phyloP scores from a whole-genome alignment of 1,139 yeast genomes.

The Candida tetrigidarum region DNA sequence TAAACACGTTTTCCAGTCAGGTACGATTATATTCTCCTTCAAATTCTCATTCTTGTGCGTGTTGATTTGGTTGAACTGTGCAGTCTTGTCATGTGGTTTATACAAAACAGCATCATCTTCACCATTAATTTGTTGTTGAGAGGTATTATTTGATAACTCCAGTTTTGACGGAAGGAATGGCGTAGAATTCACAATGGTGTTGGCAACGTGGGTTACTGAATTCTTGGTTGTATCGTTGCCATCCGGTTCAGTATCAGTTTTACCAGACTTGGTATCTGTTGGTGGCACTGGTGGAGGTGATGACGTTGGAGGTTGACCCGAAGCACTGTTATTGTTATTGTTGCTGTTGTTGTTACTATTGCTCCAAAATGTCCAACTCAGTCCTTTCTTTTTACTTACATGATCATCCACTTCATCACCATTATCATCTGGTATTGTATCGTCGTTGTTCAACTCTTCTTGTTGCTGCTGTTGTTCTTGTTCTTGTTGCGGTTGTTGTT shows the following conservation, averaged over 20 bases:
- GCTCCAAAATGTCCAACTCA: conserved; percentile 47
- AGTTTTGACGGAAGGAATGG: conserved; percentile 30
- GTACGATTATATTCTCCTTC: conserved; percentile 46
- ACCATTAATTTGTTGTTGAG: conserved; percentile 20
- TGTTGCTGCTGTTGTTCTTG: conserved; percentile 22
- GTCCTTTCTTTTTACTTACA: conserved; percentile 32
- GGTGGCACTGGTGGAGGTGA: conserved; percentile 2
- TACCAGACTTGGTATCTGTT: neutral
- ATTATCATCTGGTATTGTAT: conserved; percentile 28
- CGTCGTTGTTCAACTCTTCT: conserved; percentile 19
- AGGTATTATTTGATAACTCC: conserved; percentile 31
- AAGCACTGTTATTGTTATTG: neutral
- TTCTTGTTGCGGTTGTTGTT: conserved; percentile 38
- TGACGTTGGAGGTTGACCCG: neutral
- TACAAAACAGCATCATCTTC: conserved; percentile 50
- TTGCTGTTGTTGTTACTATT: conserved; percentile 13
- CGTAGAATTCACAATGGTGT: conserved; percentile 40
- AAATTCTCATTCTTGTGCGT: conserved; percentile 52
- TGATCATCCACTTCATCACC: conserved; percentile 43
- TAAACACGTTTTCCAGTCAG: conserved; percentile 46
- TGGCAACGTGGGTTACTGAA: conserved; percentile 22
- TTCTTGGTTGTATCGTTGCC: conserved; percentile 13
- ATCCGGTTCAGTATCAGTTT: conserved; percentile 13
- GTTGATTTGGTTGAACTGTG: conserved; percentile 47
- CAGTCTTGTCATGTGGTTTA: conserved; percentile 48